phyloP scores from a whole-genome alignment of 805 yeast species.

The Starmerella tilneyi region DNA sequence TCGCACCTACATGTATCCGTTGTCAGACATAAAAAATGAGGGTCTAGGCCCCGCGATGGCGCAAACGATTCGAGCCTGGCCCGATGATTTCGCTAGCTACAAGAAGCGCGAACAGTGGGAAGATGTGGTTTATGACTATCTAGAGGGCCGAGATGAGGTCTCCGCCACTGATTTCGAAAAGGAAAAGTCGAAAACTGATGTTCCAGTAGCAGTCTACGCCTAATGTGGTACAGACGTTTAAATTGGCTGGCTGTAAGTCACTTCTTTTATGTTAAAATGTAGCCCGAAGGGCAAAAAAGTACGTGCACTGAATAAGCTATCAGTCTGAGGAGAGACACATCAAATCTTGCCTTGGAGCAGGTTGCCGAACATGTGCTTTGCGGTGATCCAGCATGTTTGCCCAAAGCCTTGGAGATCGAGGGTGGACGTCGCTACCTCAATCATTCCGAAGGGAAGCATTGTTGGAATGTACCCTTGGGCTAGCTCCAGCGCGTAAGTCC shows the following conservation, averaged over 20 bases:
- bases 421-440: slow-evolving; percentile 73
- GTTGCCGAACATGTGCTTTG: slow-evolving; percentile 62
- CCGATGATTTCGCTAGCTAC: slow-evolving; percentile 48
- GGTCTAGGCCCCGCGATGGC: slow-evolving; percentile 43
- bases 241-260: too few species aligned
- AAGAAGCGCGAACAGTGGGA: slow-evolving; percentile 63
- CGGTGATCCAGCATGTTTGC: slow-evolving; percentile 67
- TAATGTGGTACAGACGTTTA: too few species aligned
- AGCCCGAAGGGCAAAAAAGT: too few species aligned
- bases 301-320: too few species aligned
- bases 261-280: too few species aligned
- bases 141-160: neutral
- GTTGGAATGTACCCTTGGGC: slow-evolving; percentile 99
- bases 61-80: slow-evolving; percentile 56
- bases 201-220: too few species aligned
- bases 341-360: slow-evolving; percentile 61
- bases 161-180: neutral
- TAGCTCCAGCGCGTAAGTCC: slow-evolving; percentile 78
- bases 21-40: slow-evolving; percentile 39
- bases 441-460: slow-evolving; percentile 92
- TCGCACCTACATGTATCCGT: slow-evolving; percentile 49
- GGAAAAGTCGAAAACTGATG: too few species aligned
- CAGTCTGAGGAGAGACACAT: neutral
- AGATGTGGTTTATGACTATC: slow-evolving; percentile 4
- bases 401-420: slow-evolving; percentile 60